Evolutionary conservation across 139 green algal species (phyloP), one percentile per base, ranked within the genome.

Genomic region (Chlorella sp.): DNA sequence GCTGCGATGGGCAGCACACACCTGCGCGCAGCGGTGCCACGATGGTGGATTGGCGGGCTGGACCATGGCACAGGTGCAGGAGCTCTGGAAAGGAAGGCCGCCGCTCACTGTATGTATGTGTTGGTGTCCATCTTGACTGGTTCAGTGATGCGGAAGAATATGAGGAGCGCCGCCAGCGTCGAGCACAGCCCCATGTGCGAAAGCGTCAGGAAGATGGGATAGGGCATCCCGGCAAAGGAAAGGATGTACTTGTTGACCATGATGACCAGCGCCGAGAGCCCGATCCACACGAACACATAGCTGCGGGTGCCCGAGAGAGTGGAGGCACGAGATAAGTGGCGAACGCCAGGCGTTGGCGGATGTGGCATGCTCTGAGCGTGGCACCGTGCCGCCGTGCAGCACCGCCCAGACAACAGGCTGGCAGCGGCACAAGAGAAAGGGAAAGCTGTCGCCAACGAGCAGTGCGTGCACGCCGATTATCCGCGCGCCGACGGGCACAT

Each of bases 1-100:
- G 87, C 73, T 23, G 89, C 91, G n/a, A 98, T 96, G 5, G 93
- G 93, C 6, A 97, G 76, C 26, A 96, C 90, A n/a, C 79, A 55
- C 10, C 42, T 55, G 42, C 42, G 17, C 42, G 42, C 42, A n/a
- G n/a, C n/a, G n/a, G n/a, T n/a, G n/a, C n/a, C n/a, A n/a, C n/a
- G n/a, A n/a, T n/a, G n/a, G n/a, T n/a, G n/a, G n/a, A n/a, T n/a
- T n/a, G n/a, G 83, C 6, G n/a, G n/a, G n/a, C 80, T 84, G 76
- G 33, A 55, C 1, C n/a, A 62, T 61, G 55, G 14, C 14, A 59
- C 14, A 59, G 10, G 49, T 17, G 17, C 14, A 59, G 49, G 49
- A 59, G 17, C 14, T 17, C 10, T 59, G 49, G 10, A 59, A 59
- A 59, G 49, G 14, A 6, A 72, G 36, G n/a, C 17, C 66, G 20